phyloP scores from a whole-genome alignment of 1,284 basidiomycete species.

The Athelia sp. region DNA sequence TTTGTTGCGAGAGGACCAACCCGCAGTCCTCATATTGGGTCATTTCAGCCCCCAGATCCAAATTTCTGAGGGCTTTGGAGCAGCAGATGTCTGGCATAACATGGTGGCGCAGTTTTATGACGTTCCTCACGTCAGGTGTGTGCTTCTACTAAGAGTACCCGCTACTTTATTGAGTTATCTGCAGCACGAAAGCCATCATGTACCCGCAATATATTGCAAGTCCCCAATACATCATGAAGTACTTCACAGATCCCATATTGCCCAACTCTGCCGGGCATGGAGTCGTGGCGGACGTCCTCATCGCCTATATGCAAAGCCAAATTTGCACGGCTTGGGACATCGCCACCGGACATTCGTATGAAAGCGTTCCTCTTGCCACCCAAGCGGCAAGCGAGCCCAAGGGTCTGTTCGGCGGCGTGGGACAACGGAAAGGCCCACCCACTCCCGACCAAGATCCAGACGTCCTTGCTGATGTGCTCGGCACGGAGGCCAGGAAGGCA shows the following conservation, averaged over 20 bases:
- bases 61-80: slow-evolving; percentile 73
- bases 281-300: slow-evolving; percentile 79
- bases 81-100: slow-evolving; percentile 84
- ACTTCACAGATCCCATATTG: slow-evolving; percentile 82
- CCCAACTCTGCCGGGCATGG: slow-evolving; percentile 78
- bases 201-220: slow-evolving; percentile 80
- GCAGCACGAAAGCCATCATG: slow-evolving; percentile 73
- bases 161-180: background rate
- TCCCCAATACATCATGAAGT: slow-evolving; percentile 64
- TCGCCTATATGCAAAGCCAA: slow-evolving; percentile 84
- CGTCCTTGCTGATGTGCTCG: slow-evolving; percentile 22
- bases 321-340: slow-evolving; percentile 83
- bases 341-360: slow-evolving; percentile 61
- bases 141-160: background rate
- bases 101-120: slow-evolving; percentile 94
- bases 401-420: slow-evolving; percentile 71
- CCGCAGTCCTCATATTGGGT: slow-evolving; percentile 86
- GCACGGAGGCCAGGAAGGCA: slow-evolving; percentile 11
- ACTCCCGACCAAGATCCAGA: slow-evolving; percentile 22
- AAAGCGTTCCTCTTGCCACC: slow-evolving; percentile 44
- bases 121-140: slow-evolving; percentile 78
- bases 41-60: slow-evolving; percentile 88
- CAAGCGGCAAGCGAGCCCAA: slow-evolving; percentile 37
- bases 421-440: slow-evolving; percentile 55
- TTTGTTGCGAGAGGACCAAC: slow-evolving; percentile 81